A percentile compares a stretch with the other conserved stretches of the same genome.
Conservation (phyloP, 345 rosid genomes). For the Moringa oleifera region DNA sequence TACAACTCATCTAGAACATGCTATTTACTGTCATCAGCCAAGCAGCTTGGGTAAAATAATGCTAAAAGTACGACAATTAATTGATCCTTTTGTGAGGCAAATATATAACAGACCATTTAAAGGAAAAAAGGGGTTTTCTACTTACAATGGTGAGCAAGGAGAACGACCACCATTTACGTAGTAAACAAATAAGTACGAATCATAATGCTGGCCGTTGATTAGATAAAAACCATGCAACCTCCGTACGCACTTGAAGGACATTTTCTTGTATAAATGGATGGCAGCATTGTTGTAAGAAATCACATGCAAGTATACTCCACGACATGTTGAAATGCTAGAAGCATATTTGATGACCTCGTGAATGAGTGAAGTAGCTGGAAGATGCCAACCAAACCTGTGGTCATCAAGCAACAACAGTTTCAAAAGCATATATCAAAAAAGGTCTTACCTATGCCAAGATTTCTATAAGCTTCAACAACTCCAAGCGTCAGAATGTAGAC, state of each 20-base stretch:
- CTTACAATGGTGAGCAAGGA: slow-evolving; percentile 91
- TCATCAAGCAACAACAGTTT: neutral
- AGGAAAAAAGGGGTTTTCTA: slow-evolving; percentile 10
- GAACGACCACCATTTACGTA: slow-evolving; percentile 76
- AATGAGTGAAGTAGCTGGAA: slow-evolving; percentile 72
- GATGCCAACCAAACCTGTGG: neutral
- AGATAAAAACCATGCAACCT: slow-evolving; percentile 69
- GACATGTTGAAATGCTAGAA: slow-evolving; percentile 51
- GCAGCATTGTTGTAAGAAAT: slow-evolving; percentile 88
- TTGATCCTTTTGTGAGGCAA: neutral
- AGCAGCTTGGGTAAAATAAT: neutral
- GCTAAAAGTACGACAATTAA: slow-evolving; percentile 14
- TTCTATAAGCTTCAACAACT: slow-evolving; percentile 73
- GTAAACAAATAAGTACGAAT: slow-evolving; percentile 80
- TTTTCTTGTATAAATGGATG: slow-evolving; percentile 75
- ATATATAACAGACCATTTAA: slow-evolving; percentile 10
- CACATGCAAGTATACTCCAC: slow-evolving; percentile 92
- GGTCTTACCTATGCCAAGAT: slow-evolving; percentile 72
- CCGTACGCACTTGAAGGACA: slow-evolving; percentile 78
- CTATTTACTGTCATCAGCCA: neutral
- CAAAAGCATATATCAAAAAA: neutral
- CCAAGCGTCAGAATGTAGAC: slow-evolving; percentile 90
- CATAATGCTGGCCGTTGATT: slow-evolving; percentile 74
- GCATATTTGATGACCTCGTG: slow-evolving; percentile 77
- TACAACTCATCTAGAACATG: too few species aligned